Evolutionary conservation across 2,329 filamentous ascomycete genomes (phyloP), one percentile per base, ranked within the genome.

Genomic region (Dactylonectria macrodidyma): DNA sequence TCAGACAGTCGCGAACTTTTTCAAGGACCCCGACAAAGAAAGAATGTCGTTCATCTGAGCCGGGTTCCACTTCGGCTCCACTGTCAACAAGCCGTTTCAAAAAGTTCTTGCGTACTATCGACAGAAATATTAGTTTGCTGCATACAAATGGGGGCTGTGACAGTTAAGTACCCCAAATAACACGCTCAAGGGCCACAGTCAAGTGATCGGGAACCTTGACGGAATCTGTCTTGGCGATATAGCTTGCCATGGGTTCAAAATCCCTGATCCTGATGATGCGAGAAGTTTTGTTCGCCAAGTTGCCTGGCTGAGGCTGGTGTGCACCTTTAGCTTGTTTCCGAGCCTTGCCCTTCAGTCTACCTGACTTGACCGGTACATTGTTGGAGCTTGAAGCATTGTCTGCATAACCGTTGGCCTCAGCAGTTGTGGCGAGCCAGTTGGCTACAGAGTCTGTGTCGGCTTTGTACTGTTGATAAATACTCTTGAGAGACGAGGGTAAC

Each of bases 11-110:
- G 2, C 65, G 66, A 26, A 71, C 71, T 19, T 64, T 74, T 62
- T 75, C 72, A 2, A 75, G 72, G 7, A 73, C 69, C 2, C 60
- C 46, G 7, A 73, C 68, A 51, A 75, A 76, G 26, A 68, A 36
- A 1, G 66, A 61, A 52, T 76, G 72, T 1, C 60, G 33, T 1
- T 62, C 38, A 26, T 73, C 54, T 2, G 67, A 69, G 14, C 11
- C 26, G 34, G 2, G 5, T 2, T 57, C 55, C 10, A 22, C 48
- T 4, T 41, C 19, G 6, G 41, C 62, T 3, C 60, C 62, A 16
- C 38, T 54, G 1, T 50, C 41, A 9, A 5, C 8, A 6, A 75
- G 55, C 10, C 60, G 33, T 12, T 71, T 51, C 5, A 60, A 34
- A 57, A 75, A 73, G 4, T 4, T 67, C 33, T 58, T 67, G 36